Base-by-base conservation (phyloP, 371 early-diverging fungal species). In the Mucor indicus region DNA sequence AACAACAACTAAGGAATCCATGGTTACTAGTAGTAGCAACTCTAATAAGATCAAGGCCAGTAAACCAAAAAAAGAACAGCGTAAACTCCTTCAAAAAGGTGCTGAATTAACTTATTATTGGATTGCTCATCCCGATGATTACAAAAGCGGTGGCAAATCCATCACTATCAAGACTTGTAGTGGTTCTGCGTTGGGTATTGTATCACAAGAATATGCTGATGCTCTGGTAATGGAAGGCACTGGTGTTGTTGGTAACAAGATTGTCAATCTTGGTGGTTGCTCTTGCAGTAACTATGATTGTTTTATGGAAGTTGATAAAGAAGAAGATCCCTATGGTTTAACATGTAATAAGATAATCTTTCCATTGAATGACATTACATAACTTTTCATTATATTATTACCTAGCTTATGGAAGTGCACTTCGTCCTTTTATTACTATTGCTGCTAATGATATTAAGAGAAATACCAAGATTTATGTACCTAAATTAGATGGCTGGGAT, bases 211-310 rank as follows among this genome's bases (percentile, higher is more conserved):
- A 16, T 75, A 71, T 49, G 75, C 72, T 39, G 72, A 75, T 56
- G 69, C 69, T 13, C 49, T 75, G 13, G 71, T 69, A 35, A 71
- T 75, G 75, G 75, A 75, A 61, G 75, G 75, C 35, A 68, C 75
- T 33, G 75, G 75, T 50, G 44, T 71, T 39, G 55, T 75, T 15
- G 63, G 63, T 12, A 46, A 55, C 52, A 62, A 71, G 48, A 52
- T 75, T 23, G 58, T 75, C 37, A 75, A 75, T 49, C 67, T 75
- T 27, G 75, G 75, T 39, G 67, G 67, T 36, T 75, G 75, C 54
- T 56, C 64, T 21, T 75, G 75, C 57, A 60, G 19, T 32, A 54
- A 62, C 38, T 75, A 75, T 62, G 56, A 69, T 42, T 75, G 75
- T 38, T 75, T 75, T 30, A 64, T 71, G 50, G 53, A 58, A 36